Conservation (phyloP, 169 alveolate species). For the Cytauxzoon felis region DNA sequence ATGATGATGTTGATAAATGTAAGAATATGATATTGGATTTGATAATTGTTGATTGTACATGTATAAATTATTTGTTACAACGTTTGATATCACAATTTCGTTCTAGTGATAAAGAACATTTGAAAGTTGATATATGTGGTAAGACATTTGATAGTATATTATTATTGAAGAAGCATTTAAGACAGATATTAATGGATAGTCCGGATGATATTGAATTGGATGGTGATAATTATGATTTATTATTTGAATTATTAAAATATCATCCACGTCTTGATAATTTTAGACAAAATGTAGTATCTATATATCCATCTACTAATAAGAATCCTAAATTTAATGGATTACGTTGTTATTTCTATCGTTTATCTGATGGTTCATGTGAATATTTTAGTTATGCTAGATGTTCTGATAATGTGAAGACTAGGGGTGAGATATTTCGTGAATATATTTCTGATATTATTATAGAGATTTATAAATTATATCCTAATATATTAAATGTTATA, state of each 20-base stretch:
- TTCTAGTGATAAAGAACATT: background rate
- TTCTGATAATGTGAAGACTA: slow-evolving; percentile 38
- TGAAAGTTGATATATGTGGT: slow-evolving; percentile 33
- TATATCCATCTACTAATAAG: slow-evolving; percentile 52
- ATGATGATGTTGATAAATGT: slow-evolving; percentile 21
- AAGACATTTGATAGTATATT: slow-evolving; percentile 18
- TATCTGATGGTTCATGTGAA: slow-evolving; percentile 24
- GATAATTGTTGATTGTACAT: slow-evolving; percentile 17
- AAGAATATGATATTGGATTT: slow-evolving; percentile 32
- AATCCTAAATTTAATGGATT: slow-evolving; percentile 38
- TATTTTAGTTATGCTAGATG: slow-evolving; percentile 60
- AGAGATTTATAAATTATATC: slow-evolving; percentile 46
- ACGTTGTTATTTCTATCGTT: slow-evolving; percentile 49
- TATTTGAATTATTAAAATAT: slow-evolving; percentile 29
- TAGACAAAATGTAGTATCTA: slow-evolving; percentile 1
- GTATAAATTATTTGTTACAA: slow-evolving; percentile 4
- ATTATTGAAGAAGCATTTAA: slow-evolving; percentile 29
- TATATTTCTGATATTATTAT: slow-evolving; percentile 10
- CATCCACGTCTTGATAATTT: slow-evolving; percentile 33
- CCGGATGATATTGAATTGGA: slow-evolving; percentile 21
- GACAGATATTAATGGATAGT: slow-evolving; percentile 31
- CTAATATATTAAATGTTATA: slow-evolving; percentile 21
- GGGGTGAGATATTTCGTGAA: slow-evolving; percentile 3
- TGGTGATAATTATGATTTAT: slow-evolving; percentile 53
- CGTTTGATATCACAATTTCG: slow-evolving; percentile 24